Evolutionary conservation across 2,329 filamentous ascomycete genomes (phyloP), one percentile per base, ranked within the genome.

Genomic region (Monilinia aucupariae): DNA sequence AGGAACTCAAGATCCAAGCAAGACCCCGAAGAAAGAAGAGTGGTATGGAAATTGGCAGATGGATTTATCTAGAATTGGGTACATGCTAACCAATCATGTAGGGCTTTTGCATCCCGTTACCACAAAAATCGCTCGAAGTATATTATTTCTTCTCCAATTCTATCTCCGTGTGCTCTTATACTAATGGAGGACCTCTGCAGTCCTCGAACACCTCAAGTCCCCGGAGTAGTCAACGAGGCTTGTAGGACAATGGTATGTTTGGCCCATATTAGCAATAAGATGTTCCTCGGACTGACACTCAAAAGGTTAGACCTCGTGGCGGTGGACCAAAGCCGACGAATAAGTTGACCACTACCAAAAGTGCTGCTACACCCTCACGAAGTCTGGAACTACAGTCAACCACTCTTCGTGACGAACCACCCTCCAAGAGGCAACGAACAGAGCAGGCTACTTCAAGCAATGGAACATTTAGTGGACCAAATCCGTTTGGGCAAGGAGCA

Each of bases 11-110:
- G n/a, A 59, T 37, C 37, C 49, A 59, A 63, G 39, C 48, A 51
- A 63, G 61, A 48, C 22, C 25, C 13, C 39, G 48, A 34, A 34
- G 48, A 52, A 59, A 55, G 17, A 20, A 4, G 2, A 20, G 43
- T 58, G 60, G 60, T 62, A 62, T 62, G 60, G 25, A 27, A 62
- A 48, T 50, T 32, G 12, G 10, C 22, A 58, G 43, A 39, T 22
- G 60, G n/a, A 34, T 13, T 20, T 6, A 13, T 7, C 13, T 6
- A 15, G 20, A 32, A 20, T 34, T 30, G 34, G 2, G 4, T 20
- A 22, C 37, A 15, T 48, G 45, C 52, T 62, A 39, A 62, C 20
- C 2, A 9, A 20, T 9, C 20, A 41, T 27, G 12, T 25, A 49
- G 52, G 53, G 3, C 0, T n/a, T 37, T 48, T 58, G 45, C 27